Conservation (phyloP, 2,329 filamentous ascomycete species). For the Rhexocercosporidium sp. region DNA sequence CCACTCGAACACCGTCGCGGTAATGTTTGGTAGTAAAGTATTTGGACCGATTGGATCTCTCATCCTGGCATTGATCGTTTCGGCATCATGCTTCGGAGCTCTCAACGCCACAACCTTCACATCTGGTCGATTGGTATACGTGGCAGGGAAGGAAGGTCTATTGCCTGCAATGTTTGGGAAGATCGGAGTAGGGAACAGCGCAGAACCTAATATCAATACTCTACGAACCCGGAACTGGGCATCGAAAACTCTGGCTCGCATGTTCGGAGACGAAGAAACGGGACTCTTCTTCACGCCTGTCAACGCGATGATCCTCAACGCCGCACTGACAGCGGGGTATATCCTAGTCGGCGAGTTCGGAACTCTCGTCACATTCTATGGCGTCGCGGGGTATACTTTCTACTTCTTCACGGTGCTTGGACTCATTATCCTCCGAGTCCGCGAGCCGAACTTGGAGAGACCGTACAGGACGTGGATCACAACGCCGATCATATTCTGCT, state of each 20-base stretch:
- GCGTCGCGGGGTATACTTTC: constrained; percentile 95
- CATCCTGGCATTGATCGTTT: constrained; percentile 85
- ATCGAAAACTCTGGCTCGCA: constrained; percentile 60
- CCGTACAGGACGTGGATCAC: constrained; percentile 97
- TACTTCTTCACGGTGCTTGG: constrained; percentile 96
- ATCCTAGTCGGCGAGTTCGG: constrained; percentile 87
- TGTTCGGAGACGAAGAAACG: constrained; percentile 76
- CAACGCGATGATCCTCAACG: constrained; percentile 86
- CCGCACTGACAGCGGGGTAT: constrained; percentile 74
- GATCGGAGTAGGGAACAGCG: constrained; percentile 69
- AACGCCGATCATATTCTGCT: constrained; percentile 98
- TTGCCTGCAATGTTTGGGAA: constrained; percentile 83
- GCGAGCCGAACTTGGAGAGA: constrained; percentile 84
- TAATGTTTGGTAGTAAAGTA: constrained; percentile 88
- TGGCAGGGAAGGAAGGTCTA: constrained; percentile 93
- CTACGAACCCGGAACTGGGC: constrained; percentile 60
- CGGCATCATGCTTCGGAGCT: constrained; percentile 90
- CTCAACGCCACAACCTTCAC: constrained; percentile 96
- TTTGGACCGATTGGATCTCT: constrained; percentile 85
- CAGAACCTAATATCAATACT: constrained; percentile 48
- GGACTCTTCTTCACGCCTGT: constrained; percentile 94
- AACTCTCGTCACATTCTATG: constrained; percentile 94
- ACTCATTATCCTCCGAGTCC: constrained; percentile 85
- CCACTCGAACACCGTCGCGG: constrained; percentile 91
- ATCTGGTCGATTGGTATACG: constrained; percentile 88